Evolutionary conservation across 2,329 filamentous ascomycete genomes (phyloP), one percentile per base, ranked within the genome.

Genomic region (Ophiosphaerella korrae): DNA sequence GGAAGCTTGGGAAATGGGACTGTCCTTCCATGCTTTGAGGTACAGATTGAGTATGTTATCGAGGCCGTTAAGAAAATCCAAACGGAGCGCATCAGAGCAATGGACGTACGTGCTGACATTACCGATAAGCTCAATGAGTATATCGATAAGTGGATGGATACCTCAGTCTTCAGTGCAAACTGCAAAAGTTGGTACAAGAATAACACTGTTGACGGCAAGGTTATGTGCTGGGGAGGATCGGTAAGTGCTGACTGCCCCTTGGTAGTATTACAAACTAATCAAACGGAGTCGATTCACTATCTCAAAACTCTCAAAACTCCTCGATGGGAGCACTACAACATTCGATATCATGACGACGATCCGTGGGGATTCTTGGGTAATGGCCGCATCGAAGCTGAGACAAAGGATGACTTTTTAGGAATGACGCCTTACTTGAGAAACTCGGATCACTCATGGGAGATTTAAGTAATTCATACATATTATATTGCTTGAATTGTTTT

Each of bases 101-200:
- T 52, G 8, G 50, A 52, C 9, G 40, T 52, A 6, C 38, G 37
- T 16, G 26, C 33, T 1, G 50, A 48, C 7, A 13, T 40, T 7
- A 44, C 40, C 7, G 26, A 41, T 14, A 35, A 48, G n/a, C 23
- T 52, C 23, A 44, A 48, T 31, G 50, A 48, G 40, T 40, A 52
- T 23, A 37, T 52, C 5, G 50, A 48, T 32, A 41, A 43, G n/a
- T 52, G 45, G 45, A 43, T 40, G 34, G 13, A 33, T n/a, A 44
- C 33, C 7, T 26, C 13, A 6, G 44, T 48, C 14, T 52, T 43
- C 21, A 36, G 24, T 16, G 39, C 29, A 9, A 36, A 40, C 6
- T 52, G 50, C 26, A 48, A 38, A 21, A 48, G 45, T 32, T 52
- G 50, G 50, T 52, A 52, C 24, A 52, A 52, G 50, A 48, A 52